phyloP scores from a whole-genome alignment of 2,329 filamentous ascomycete genomes.

The Stylonectria norvegica region DNA sequence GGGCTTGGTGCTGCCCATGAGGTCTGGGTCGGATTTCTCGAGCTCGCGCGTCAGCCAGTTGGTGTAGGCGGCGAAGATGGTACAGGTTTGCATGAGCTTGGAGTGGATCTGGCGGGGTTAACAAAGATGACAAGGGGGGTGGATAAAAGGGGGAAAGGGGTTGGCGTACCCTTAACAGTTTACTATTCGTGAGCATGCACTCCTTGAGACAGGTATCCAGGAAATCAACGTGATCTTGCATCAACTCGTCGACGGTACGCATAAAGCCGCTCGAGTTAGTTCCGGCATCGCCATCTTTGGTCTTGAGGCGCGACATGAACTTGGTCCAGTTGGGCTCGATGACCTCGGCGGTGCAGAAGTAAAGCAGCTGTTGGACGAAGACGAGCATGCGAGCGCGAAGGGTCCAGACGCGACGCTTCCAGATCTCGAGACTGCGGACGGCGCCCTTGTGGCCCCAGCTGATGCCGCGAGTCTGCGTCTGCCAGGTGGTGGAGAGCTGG shows the following conservation, averaged over 20 bases:
- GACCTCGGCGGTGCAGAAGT: conserved; percentile 95
- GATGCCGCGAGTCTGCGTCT: conserved; percentile 76
- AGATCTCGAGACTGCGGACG: conserved; percentile 72
- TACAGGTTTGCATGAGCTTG: conserved; percentile 94
- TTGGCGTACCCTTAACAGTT: conserved; percentile 73
- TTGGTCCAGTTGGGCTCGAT: conserved; percentile 97
- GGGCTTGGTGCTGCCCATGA: conserved; percentile 59
- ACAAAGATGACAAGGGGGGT: conserved; percentile 2
- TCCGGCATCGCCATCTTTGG: conserved; percentile 43
- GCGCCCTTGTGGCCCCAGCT: conserved; percentile 81
- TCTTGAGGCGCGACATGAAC: conserved; percentile 82
- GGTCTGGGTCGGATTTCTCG: conserved; percentile 76
- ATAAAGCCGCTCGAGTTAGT: conserved; percentile 36
- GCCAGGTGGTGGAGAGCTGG: conserved; percentile 83
- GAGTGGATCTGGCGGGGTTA: conserved; percentile 73
- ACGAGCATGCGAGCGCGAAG: conserved; percentile 91
- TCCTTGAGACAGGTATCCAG: conserved; percentile 96
- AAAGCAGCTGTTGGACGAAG: conserved; percentile 93
- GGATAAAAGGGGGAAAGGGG: neutral
- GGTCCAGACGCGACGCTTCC: conserved; percentile 92
- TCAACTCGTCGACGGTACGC: conserved; percentile 90
- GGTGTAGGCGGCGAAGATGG: conserved; percentile 88
- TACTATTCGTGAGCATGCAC: conserved; percentile 97
- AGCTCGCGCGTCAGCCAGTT: conserved; percentile 82
- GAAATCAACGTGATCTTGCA: conserved; percentile 99